Conservation (phyloP, 179 eudicot species). For the Gypsophila paniculata region DNA sequence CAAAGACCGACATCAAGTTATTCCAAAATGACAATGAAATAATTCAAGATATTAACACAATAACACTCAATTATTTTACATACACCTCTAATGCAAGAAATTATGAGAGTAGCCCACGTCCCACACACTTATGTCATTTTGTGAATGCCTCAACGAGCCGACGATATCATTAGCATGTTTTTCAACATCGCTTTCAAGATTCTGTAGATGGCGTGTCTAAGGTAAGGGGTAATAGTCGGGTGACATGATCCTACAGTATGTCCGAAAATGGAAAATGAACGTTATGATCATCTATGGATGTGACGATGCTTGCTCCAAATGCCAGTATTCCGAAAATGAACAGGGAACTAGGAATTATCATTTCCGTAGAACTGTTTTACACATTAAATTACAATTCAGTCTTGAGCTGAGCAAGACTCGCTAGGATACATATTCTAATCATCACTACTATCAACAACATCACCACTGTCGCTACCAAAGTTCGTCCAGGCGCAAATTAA, state of each 20-base stretch:
- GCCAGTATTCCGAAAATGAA: background rate
- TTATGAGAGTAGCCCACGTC: conserved; percentile 6
- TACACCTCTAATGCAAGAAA: too few species aligned
- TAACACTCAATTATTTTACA: background rate
- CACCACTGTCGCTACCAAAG: background rate
- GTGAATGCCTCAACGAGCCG: background rate
- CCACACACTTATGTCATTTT: background rate
- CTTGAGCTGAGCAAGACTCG: conserved; percentile 20
- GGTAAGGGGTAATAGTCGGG: too few species aligned
- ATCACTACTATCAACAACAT: conserved; percentile 1
- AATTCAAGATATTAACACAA: background rate
- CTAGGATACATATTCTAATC: conserved; percentile 20
- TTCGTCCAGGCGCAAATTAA: background rate
- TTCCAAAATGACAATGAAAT: background rate
- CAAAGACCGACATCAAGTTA: background rate
- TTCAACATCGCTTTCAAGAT: too few species aligned
- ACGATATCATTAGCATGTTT: background rate
- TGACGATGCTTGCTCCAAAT: too few species aligned
- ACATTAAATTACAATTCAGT: conserved; percentile 22
- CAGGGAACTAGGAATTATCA: conserved; percentile 18
- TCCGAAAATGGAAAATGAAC: too few species aligned
- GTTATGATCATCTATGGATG: background rate
- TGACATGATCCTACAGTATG: too few species aligned
- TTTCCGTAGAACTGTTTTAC: conserved; percentile 12
- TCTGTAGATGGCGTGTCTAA: too few species aligned